Percentiles rank a stretch among this genome's conserved stretches.
These are phyloP conservation scores for Rubroboletus satanas DNA, from an alignment of 768 basidiomycete species.

Conservation along the genomic window DNA sequence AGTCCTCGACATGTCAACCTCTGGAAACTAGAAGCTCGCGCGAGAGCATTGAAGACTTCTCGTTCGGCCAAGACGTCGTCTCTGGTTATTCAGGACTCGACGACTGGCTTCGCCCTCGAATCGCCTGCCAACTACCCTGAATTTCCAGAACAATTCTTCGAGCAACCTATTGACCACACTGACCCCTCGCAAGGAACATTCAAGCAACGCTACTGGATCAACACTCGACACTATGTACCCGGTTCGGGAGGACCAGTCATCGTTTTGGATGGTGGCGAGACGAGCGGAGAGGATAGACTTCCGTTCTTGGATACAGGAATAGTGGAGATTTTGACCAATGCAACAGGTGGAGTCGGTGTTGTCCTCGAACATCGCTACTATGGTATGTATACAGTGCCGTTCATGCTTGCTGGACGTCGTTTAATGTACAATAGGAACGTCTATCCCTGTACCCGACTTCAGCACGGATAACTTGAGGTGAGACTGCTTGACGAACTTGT, in stretches of 20 bases:
- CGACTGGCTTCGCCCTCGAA: conserved; percentile 10
- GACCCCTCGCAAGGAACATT: conserved; percentile 58
- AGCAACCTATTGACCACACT: conserved; percentile 86
- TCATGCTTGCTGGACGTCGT: not conserved
- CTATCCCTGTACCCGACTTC: conserved; percentile 71
- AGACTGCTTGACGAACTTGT: not conserved
- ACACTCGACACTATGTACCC: conserved; percentile 71
- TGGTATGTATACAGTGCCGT: conserved; percentile 38
- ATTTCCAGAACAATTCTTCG: conserved; percentile 66
- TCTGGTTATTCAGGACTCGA: conserved; percentile 23
- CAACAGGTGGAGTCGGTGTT: conserved; percentile 84
- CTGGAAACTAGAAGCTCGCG: conserved; percentile 46
- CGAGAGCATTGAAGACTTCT: conserved; percentile 15
- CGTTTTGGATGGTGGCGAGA: conserved; percentile 92
- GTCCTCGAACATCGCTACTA: conserved; percentile 95
- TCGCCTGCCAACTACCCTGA: conserved; percentile 25
- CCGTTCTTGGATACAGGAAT: conserved; percentile 70
- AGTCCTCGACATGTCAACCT: conserved; percentile 64
- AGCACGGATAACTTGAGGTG: conserved; percentile 80
- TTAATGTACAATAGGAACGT: conserved; percentile 48
- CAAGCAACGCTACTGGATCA: conserved; percentile 91
- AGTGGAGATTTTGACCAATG: conserved; percentile 76
- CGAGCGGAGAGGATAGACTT: conserved; percentile 66
- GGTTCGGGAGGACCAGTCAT: conserved; percentile 77
- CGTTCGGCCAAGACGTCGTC: conserved; percentile 8